Conservation (phyloP, 2,329 filamentous ascomycete genomes). For the Pyricularia sp. region DNA sequence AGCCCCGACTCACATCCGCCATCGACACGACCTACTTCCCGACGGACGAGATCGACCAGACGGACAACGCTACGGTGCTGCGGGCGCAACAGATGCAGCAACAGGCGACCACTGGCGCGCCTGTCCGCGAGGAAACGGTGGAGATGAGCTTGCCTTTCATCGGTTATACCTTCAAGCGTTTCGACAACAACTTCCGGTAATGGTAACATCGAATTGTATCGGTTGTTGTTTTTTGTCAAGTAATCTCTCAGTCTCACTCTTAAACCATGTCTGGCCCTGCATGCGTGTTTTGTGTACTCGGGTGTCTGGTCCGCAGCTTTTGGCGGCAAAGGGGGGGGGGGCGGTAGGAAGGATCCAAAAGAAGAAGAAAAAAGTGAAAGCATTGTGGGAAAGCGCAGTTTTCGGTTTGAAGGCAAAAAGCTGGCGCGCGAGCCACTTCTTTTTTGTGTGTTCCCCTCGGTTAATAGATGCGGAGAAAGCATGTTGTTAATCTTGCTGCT, state of each 20-base stretch:
- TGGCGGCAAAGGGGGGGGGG: not conserved
- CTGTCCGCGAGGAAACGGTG: constrained; percentile 61
- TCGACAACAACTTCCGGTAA: constrained; percentile 63
- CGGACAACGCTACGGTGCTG: constrained; percentile 66
- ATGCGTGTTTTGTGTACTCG: not conserved
- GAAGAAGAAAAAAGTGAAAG: too few species aligned
- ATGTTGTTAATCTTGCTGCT: not conserved
- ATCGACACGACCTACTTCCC: constrained; percentile 98
- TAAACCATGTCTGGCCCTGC: not conserved
- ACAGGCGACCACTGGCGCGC: constrained; percentile 34
- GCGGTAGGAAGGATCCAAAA: not conserved
- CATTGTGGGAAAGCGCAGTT: not conserved
- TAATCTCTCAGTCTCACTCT: not conserved
- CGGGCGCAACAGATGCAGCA: constrained; percentile 44
- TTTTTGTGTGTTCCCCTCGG: not conserved
- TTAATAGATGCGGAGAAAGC: not conserved
- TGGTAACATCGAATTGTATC: not conserved
- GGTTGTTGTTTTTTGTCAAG: not conserved
- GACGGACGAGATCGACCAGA: constrained; percentile 85
- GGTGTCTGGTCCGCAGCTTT: not conserved
- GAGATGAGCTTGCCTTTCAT: constrained; percentile 96
- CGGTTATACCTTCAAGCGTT: constrained; percentile 96
- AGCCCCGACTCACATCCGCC: constrained; percentile 85
- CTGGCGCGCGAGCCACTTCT: not conserved
- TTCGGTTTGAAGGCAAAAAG: not conserved